phyloP scores from a whole-genome alignment of 306 rosid genomes.

The Canavalia ensiformis region DNA sequence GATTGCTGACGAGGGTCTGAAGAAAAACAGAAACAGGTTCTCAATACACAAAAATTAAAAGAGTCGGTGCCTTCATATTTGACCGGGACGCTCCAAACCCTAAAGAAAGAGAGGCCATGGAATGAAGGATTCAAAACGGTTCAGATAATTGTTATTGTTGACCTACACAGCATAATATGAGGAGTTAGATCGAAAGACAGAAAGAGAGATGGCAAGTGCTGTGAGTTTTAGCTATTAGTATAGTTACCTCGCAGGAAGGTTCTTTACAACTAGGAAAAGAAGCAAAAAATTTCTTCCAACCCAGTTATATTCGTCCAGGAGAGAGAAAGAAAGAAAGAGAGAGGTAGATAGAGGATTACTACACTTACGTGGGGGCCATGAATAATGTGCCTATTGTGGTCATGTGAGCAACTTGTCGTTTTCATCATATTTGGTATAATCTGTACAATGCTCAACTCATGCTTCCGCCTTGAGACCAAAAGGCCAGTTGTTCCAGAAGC shows the following conservation, averaged over 20 bases:
- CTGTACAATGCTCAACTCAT: conserved; percentile 50
- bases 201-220: neutral
- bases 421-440: conserved; percentile 58
- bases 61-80: conserved; percentile 69
- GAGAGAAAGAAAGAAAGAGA: conserved; percentile 38
- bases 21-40: conserved; percentile 36
- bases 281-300: conserved; percentile 41
- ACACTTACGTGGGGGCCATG: conserved; percentile 78
- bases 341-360: conserved; percentile 53
- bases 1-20: conserved; percentile 44
- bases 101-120: conserved; percentile 57
- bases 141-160: conserved; percentile 55
- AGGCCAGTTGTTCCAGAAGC: conserved; percentile 47
- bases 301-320: conserved; percentile 41
- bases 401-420: conserved; percentile 86
- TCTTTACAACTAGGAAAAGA: conserved; percentile 53
- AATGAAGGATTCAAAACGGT: conserved; percentile 42
- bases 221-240: conserved; percentile 44
- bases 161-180: conserved; percentile 49
- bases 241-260: conserved; percentile 55
- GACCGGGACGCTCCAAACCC: conserved; percentile 68
- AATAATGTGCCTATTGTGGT: conserved; percentile 60
- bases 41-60: conserved; percentile 26
- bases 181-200: conserved; percentile 5
- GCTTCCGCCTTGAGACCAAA: conserved; percentile 54